Evolutionary conservation across 2,329 filamentous ascomycete species (phyloP).

Genomic region (Bipolaris cookei): DNA sequence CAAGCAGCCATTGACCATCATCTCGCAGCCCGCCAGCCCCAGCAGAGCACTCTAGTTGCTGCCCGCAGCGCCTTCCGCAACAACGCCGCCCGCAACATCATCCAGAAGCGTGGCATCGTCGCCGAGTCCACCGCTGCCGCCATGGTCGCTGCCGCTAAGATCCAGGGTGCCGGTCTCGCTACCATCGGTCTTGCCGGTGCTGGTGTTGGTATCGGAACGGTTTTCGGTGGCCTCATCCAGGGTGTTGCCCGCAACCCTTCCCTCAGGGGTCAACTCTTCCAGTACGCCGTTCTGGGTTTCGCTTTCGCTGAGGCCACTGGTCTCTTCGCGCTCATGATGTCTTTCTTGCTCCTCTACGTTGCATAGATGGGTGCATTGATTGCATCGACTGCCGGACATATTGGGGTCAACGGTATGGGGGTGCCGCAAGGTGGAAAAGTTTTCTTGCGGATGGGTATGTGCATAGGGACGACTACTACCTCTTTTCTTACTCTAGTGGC

Average conservation of each 20-base stretch:
- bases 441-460: slow-evolving; percentile 49
- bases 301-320: slow-evolving; percentile 92
- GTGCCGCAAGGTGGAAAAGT: slow-evolving; percentile 44
- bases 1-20: slow-evolving; percentile 44
- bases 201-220: slow-evolving; percentile 94
- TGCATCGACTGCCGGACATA: slow-evolving; percentile 42
- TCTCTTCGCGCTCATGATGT: slow-evolving; percentile 62
- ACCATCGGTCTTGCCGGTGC: slow-evolving; percentile 92
- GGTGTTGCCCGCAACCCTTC: slow-evolving; percentile 93
- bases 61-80: slow-evolving; percentile 51
- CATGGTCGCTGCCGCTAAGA: slow-evolving; percentile 53
- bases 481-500: slow-evolving; percentile 49
- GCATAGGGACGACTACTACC: slow-evolving; percentile 49
- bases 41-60: slow-evolving; percentile 49
- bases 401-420: slow-evolving; percentile 44
- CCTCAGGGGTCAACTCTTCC: slow-evolving; percentile 94
- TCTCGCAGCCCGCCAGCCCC: slow-evolving; percentile 42
- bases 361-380: slow-evolving; percentile 48
- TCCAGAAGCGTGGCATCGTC: slow-evolving; percentile 52
- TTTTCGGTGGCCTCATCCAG: slow-evolving; percentile 88
- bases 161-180: slow-evolving; percentile 60
- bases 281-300: slow-evolving; percentile 94
- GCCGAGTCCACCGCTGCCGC: slow-evolving; percentile 52
- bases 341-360: slow-evolving; percentile 53
- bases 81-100: slow-evolving; percentile 50